A percentile compares a stretch with the other conserved stretches of the same genome.
phyloP scores from a whole-genome alignment of 306 rosid species.

The Cicer arietinum region DNA sequence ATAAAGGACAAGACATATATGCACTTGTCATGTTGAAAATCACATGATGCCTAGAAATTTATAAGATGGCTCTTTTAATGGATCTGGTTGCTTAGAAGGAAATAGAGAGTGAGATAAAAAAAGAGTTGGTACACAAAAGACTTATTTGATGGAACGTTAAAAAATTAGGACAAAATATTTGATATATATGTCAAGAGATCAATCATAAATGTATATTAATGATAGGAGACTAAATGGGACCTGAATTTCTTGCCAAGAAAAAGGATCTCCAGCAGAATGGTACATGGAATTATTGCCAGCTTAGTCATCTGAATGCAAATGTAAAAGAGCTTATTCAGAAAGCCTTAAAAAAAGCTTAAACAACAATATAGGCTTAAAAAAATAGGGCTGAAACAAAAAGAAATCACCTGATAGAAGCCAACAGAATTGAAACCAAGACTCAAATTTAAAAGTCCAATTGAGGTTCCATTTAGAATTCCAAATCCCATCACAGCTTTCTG shows the following conservation, averaged over 20 bases:
- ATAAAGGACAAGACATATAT: too few relatives aligned
- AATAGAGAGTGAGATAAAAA: too few relatives aligned
- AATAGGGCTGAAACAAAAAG: background rate
- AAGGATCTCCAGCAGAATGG: constrained; percentile 60
- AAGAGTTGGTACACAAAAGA: too few relatives aligned
- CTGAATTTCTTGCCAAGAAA: constrained; percentile 64
- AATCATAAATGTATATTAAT: constrained; percentile 29
- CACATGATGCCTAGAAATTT: constrained; percentile 17
- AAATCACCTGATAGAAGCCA: constrained; percentile 63
- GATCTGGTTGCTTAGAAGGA: too few relatives aligned
- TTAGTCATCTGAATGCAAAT: constrained; percentile 67
- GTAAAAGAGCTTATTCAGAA: constrained; percentile 40
- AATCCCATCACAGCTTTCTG: constrained; percentile 66
- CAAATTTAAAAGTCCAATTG: constrained; percentile 67
- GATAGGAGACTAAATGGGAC: constrained; percentile 39
- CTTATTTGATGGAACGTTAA: background rate
- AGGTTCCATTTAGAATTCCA: constrained; percentile 66
- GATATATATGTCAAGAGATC: constrained; percentile 5
- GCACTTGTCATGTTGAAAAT: background rate
- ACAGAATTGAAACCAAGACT: constrained; percentile 70
- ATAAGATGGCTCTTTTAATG: background rate
- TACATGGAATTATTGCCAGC: constrained; percentile 69
- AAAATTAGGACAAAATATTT: constrained; percentile 4
- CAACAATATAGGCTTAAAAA: background rate
- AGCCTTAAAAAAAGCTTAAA: constrained; percentile 19